Percentiles rank a stretch among this genome's conserved stretches.
phyloP scores from a whole-genome alignment of 208 protist species.

The Leptomonas pyrrhocoris region DNA sequence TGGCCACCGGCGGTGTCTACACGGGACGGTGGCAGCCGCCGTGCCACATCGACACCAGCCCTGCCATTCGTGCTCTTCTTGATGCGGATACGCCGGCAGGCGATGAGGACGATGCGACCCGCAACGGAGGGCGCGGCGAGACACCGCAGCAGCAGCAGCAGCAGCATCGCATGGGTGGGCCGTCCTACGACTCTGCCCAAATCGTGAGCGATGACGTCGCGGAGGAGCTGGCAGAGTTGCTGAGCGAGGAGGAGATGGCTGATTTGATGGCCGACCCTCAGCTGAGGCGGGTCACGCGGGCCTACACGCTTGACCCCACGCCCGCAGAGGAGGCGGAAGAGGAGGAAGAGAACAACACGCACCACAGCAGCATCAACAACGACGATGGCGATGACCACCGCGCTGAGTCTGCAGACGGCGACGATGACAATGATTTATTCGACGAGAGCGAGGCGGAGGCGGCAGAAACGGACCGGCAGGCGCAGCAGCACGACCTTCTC shows the following conservation, averaged over 20 bases:
- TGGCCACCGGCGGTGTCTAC: slow-evolving; percentile 54
- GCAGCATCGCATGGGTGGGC: neutral
- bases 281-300: slow-evolving; percentile 10
- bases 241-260: slow-evolving; percentile 18
- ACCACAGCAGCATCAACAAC: neutral
- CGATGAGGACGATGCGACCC: too few relatives aligned
- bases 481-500: slow-evolving; percentile 37
- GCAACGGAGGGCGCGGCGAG: neutral
- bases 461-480: slow-evolving; percentile 30
- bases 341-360: too few relatives aligned
- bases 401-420: slow-evolving; percentile 6
- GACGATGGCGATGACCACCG: slow-evolving; percentile 9
- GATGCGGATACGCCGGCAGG: neutral
- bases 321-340: slow-evolving; percentile 7
- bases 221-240: slow-evolving; percentile 22
- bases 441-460: slow-evolving; percentile 37
- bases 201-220: slow-evolving; percentile 8
- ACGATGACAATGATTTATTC: slow-evolving; percentile 19
- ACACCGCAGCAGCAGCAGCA: neutral
- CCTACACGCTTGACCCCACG: slow-evolving; percentile 24
- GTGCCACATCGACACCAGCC: slow-evolving; percentile 31
- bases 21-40: slow-evolving; percentile 37
- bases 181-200: neutral
- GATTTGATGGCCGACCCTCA: slow-evolving; percentile 18
- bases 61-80: slow-evolving; percentile 16